Percentiles rank a stretch among this genome's conserved stretches.
Conservation (phyloP, 164 flowering plant species). For the Sextonia rubra region DNA sequence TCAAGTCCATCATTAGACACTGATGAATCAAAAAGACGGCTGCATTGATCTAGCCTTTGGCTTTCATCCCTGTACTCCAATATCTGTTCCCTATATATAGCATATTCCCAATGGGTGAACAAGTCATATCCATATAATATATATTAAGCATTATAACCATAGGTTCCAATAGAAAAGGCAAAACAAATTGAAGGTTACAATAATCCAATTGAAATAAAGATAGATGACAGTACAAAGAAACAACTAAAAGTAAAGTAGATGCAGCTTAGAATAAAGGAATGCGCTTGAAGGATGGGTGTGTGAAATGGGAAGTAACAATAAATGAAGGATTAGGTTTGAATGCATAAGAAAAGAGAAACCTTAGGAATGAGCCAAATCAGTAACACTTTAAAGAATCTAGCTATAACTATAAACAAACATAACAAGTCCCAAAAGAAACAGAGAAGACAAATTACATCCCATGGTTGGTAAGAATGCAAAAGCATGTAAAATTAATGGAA, state of each 20-base stretch:
- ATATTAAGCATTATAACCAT: background rate
- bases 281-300: too few relatives aligned
- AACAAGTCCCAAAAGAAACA: background rate
- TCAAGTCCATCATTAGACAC: constrained; percentile 77
- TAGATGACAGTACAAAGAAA: background rate
- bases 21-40: constrained; percentile 89
- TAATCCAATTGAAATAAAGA: background rate
- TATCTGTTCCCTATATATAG: constrained; percentile 57
- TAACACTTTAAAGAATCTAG: background rate
- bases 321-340: too few relatives aligned
- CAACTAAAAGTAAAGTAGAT: background rate
- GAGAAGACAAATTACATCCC: background rate
- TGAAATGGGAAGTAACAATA: too few relatives aligned
- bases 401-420: too few relatives aligned
- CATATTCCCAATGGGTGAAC: background rate
- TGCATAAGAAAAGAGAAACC: background rate
- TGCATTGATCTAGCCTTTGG: constrained; percentile 87
- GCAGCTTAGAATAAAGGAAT: background rate
- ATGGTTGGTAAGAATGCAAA: background rate
- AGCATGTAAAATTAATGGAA: background rate
- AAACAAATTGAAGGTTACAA: background rate
- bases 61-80: constrained; percentile 89
- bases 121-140: background rate
- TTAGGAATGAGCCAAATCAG: background rate
- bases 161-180: background rate